Conservation (phyloP, 2,329 filamentous ascomycete genomes). For the Venturiaceae sp. region DNA sequence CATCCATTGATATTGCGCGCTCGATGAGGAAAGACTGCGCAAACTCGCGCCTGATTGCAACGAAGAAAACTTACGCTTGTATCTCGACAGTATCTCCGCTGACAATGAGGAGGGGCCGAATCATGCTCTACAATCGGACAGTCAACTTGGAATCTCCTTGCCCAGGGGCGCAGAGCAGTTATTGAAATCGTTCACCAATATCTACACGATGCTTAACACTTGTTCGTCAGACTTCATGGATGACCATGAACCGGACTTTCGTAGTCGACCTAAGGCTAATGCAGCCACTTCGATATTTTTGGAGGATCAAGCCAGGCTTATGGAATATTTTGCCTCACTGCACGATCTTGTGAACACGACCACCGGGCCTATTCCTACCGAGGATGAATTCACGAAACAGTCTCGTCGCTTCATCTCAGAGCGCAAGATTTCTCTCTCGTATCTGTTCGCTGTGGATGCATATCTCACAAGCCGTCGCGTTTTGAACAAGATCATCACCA, state of each 20-base stretch:
- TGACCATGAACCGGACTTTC: neutral
- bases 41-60: neutral
- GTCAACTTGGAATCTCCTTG: too few relatives aligned
- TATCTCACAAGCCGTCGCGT: neutral
- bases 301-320: neutral
- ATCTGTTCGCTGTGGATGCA: neutral
- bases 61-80: neutral
- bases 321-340: neutral
- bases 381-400: neutral
- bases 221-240: neutral
- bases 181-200: neutral
- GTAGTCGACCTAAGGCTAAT: too few relatives aligned
- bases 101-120: neutral
- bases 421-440: neutral
- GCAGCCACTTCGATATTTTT: too few relatives aligned
- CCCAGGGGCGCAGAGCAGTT: too few relatives aligned
- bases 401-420: neutral
- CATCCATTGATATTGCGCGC: slow-evolving; percentile 17
- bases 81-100: neutral
- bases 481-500: neutral
- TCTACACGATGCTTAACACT: neutral
- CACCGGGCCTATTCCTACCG: neutral
- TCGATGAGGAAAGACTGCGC: neutral
- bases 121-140: neutral
- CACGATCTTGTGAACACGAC: neutral